phyloP scores from a whole-genome alignment of 257 asterid species.

The Pogostemon cablin region DNA sequence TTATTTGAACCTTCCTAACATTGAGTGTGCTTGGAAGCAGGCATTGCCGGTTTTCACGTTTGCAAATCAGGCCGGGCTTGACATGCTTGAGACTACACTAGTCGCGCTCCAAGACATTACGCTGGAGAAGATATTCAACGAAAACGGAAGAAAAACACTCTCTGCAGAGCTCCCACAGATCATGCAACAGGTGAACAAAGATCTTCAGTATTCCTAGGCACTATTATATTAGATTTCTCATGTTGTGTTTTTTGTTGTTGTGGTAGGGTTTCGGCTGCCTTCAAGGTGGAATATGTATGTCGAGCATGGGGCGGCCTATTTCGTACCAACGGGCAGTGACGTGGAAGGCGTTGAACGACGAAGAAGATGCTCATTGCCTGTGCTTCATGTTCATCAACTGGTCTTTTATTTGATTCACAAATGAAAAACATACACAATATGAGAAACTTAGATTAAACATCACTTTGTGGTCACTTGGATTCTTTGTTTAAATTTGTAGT shows the following conservation, averaged over 20 bases:
- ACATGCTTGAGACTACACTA: slow-evolving; percentile 95
- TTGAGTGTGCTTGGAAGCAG: slow-evolving; percentile 38
- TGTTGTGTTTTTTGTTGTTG: neutral
- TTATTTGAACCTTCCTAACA: neutral
- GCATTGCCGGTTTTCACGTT: slow-evolving; percentile 88
- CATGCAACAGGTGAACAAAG: slow-evolving; percentile 68
- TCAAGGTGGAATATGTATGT: slow-evolving; percentile 87
- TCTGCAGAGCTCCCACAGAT: slow-evolving; percentile 87
- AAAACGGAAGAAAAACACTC: slow-evolving; percentile 70
- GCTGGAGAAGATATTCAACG: slow-evolving; percentile 80
- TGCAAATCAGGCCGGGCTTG: slow-evolving; percentile 93
- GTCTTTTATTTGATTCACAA: slow-evolving; percentile 66
- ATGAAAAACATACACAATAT: neutral
- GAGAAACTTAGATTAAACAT: slow-evolving; percentile 13
- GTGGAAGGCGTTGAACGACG: slow-evolving; percentile 92
- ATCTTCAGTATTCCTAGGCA: neutral
- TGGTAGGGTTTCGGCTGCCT: slow-evolving; percentile 84
- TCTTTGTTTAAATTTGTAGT: slow-evolving; percentile 31
- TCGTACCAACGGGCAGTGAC: slow-evolving; percentile 93
- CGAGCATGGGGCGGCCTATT: slow-evolving; percentile 93
- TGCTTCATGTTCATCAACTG: slow-evolving; percentile 87
- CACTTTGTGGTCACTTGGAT: slow-evolving; percentile 37
- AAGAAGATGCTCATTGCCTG: slow-evolving; percentile 80
- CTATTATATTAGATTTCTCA: neutral
- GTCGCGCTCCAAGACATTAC: slow-evolving; percentile 88